A percentile compares a stretch with the other conserved stretches of the same genome.
Conservation (phyloP, 2,329 filamentous ascomycete genomes). For the Diaporthe australafricana region DNA sequence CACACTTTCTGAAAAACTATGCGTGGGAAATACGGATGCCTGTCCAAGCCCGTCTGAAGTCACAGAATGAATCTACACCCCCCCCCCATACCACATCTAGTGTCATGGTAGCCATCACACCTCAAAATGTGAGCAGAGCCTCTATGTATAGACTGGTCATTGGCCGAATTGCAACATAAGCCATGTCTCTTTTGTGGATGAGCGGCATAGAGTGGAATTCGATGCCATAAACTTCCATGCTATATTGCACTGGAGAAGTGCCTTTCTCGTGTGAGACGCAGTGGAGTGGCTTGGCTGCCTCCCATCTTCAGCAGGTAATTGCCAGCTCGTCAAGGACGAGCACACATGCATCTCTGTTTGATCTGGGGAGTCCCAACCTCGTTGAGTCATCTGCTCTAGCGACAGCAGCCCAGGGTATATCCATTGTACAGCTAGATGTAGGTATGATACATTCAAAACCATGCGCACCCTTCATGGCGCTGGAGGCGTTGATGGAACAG, state of each 20-base stretch:
- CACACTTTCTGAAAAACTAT: background rate
- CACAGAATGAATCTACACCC: too few relatives aligned
- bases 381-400: background rate
- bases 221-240: background rate
- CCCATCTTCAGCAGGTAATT: too few relatives aligned
- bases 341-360: background rate
- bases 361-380: background rate
- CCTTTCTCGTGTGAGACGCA: background rate
- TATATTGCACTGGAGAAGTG: background rate
- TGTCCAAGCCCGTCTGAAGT: too few relatives aligned
- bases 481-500: conserved; percentile 47
- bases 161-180: too few relatives aligned
- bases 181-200: background rate
- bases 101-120: too few relatives aligned
- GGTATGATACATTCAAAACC: conserved; percentile 37
- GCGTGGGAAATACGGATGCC: background rate
- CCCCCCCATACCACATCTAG: too few relatives aligned
- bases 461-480: conserved; percentile 44
- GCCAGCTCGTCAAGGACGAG: background rate
- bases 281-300: background rate
- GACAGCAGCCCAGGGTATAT: conserved; percentile 13
- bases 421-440: conserved; percentile 25
- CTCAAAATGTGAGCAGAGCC: background rate
- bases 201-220: background rate
- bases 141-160: background rate